These are phyloP conservation scores for Prunus persica DNA, from an alignment of 306 rosid genomes.

Conservation along the genomic window Prunus_persica_NCBIv2 NC_034009.1:36325001-36325500, in stretches of 20 bases:
- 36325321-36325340: background rate
- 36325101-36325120: slow-evolving; percentile 28
- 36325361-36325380: background rate
- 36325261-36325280: slow-evolving; percentile 21
- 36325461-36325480: slow-evolving; percentile 24
- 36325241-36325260: slow-evolving; percentile 3
- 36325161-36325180: slow-evolving; percentile 32
- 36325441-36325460: slow-evolving; percentile 29
- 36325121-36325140: slow-evolving; percentile 30
- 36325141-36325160: slow-evolving; percentile 22
- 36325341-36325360: background rate
- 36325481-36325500: slow-evolving; percentile 33
- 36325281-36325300: slow-evolving; percentile 12
- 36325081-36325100: slow-evolving; percentile 47
- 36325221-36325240: slow-evolving; percentile 45
- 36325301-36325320: slow-evolving; percentile 5
- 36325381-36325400: background rate
- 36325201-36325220: slow-evolving; percentile 54
- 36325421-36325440: slow-evolving; percentile 27
- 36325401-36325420: background rate
- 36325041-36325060: slow-evolving; percentile 66
- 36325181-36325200: slow-evolving; percentile 43
- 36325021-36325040: slow-evolving; percentile 40
- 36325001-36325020: slow-evolving; percentile 22
- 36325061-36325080: slow-evolving; percentile 52